A percentile compares a stretch with the other conserved stretches of the same genome.
Conservation (phyloP, 1,284 basidiomycete genomes). For the Rhodotorula sp. region DNA sequence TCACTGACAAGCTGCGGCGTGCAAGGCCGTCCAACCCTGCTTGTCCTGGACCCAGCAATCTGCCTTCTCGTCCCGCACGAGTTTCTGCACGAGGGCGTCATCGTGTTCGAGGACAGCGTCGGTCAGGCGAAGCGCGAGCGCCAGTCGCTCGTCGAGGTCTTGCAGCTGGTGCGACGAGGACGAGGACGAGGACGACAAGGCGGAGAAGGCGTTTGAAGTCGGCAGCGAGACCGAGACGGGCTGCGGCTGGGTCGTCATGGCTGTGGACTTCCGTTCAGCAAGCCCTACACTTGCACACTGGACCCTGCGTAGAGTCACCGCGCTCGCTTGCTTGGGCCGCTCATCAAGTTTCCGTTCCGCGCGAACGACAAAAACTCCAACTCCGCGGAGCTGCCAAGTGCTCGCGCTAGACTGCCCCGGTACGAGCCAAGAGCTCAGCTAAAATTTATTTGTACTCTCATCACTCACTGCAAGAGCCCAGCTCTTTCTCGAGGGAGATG, state of each 20-base stretch:
- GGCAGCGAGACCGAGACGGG: neutral
- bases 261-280: too few species aligned
- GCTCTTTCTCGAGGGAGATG: too few species aligned
- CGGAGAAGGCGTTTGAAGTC: neutral
- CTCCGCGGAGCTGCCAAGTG: too few species aligned
- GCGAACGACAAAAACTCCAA: too few species aligned
- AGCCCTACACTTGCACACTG: too few species aligned
- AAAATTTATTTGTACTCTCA: too few species aligned
- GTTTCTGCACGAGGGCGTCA: neutral
- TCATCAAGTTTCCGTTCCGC: too few species aligned
- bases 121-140: constrained; percentile 28
- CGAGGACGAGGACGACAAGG: neutral
- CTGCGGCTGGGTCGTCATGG: neutral
- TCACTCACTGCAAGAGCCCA: too few species aligned
- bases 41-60: constrained; percentile 91
- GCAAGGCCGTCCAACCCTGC: constrained; percentile 77
- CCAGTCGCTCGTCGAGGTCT: constrained; percentile 13
- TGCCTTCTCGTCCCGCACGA: constrained; percentile 55
- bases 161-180: neutral
- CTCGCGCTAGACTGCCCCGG: too few species aligned
- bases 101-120: constrained; percentile 24
- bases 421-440: too few species aligned
- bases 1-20: constrained; percentile 68
- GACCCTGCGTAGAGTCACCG: too few species aligned
- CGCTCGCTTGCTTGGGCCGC: too few species aligned